Percentiles rank a stretch among this genome's conserved stretches.
phyloP scores from a whole-genome alignment of 106 monocot genomes.

The Iris macrosiphon region DNA sequence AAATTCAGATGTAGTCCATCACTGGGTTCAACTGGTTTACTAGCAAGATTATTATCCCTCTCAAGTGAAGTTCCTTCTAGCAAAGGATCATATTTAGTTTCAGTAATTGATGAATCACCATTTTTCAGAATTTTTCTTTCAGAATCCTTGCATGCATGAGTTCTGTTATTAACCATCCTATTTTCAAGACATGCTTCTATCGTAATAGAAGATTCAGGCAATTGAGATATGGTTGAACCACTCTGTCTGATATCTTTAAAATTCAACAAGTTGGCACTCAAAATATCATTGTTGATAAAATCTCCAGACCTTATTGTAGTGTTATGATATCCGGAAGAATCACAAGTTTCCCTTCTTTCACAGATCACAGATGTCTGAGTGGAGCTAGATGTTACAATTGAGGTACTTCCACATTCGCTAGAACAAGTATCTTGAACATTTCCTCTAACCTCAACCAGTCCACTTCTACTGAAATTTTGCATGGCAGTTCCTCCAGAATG shows the following conservation, averaged over 20 bases:
- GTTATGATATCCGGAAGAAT: constrained; percentile 1
- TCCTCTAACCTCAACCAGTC: background rate
- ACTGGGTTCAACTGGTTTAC: constrained; percentile 7
- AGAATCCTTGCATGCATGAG: constrained; percentile 2
- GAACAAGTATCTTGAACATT: background rate
- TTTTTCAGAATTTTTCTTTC: constrained; percentile 6
- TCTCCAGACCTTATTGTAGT: constrained; percentile 7
- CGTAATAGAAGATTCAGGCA: constrained; percentile 1
- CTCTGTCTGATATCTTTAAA: constrained; percentile 6
- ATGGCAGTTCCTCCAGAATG: constrained; percentile 2
- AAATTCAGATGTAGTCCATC: constrained; percentile 9
- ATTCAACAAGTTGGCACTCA: background rate
- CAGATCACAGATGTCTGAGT: background rate
- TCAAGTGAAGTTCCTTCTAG: background rate
- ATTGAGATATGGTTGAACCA: constrained; percentile 1
- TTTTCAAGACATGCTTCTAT: constrained; percentile 4
- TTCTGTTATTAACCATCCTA: background rate
- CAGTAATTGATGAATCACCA: background rate
- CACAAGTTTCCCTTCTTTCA: constrained; percentile 5
- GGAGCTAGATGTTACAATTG: background rate
- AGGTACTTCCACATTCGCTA: background rate
- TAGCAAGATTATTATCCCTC: constrained; percentile 6
- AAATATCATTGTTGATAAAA: background rate
- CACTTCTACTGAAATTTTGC: background rate
- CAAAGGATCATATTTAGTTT: constrained; percentile 1